Evolutionary conservation across 495 filamentous ascomycete species (phyloP).

Genomic region (Filosporella fistucella): DNA sequence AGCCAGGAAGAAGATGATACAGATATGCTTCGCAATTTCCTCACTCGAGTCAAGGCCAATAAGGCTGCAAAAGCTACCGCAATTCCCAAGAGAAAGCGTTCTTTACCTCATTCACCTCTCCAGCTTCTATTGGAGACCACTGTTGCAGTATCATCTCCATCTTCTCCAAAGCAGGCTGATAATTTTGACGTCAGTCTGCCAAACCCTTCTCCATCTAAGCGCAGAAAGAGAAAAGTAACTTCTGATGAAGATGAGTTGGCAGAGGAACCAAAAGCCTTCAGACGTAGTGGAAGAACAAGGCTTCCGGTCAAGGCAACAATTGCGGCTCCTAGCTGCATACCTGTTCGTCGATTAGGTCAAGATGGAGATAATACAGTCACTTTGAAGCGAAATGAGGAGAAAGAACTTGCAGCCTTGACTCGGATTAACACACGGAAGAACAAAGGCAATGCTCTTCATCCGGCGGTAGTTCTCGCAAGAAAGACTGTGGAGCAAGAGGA

Average conservation of each 20-base stretch:
- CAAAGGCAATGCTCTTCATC: constrained; percentile 36
- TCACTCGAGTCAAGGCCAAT: constrained; percentile 40
- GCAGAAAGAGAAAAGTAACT: constrained; percentile 4
- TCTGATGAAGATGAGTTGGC: constrained; percentile 11
- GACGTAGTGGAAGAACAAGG: constrained; percentile 24
- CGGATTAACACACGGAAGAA: constrained; percentile 51
- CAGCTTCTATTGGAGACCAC: constrained; percentile 32
- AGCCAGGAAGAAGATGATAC: constrained; percentile 29
- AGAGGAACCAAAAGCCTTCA: constrained; percentile 8
- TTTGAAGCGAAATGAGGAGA: constrained; percentile 38
- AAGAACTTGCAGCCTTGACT: constrained; percentile 43
- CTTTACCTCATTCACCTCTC: constrained; percentile 27
- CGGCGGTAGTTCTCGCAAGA: constrained; percentile 28
- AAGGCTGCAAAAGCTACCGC: constrained; percentile 28
- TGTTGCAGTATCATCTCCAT: constrained; percentile 30
- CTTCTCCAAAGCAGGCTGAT: constrained; percentile 13
- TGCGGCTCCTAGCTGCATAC: constrained; percentile 23
- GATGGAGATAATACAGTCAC: constrained; percentile 27
- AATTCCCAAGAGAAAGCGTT: constrained; percentile 28
- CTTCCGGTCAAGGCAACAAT: constrained; percentile 20
- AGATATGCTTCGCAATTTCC: constrained; percentile 40
- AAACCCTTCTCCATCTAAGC: constrained; percentile 11
- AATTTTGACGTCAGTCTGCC: constrained; percentile 19
- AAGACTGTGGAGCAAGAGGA: constrained; percentile 24
- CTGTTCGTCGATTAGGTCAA: constrained; percentile 23